phyloP scores from a whole-genome alignment of 2,329 filamentous ascomycete species.

The Lasiodiplodia hormozganensis region DNA sequence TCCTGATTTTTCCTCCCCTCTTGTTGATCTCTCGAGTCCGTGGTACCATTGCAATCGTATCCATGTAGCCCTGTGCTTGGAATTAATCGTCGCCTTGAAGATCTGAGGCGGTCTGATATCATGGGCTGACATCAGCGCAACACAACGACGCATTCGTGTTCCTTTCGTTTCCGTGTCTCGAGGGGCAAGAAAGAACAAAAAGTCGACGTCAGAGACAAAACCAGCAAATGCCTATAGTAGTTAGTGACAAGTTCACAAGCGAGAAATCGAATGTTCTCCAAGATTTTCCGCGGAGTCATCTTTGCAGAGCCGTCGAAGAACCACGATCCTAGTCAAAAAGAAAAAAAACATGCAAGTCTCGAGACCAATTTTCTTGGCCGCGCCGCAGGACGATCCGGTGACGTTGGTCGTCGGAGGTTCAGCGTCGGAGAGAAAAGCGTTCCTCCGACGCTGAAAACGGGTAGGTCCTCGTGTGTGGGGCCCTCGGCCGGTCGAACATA shows the following conservation, averaged over 20 bases:
- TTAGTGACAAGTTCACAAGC: neutral
- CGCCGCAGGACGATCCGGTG: neutral
- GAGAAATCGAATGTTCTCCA: neutral
- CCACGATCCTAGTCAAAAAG: neutral
- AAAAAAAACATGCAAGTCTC: neutral
- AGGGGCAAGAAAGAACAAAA: no score
- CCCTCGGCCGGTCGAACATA: constrained; percentile 17
- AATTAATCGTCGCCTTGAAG: no score
- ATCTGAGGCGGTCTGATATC: neutral
- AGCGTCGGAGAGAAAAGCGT: neutral
- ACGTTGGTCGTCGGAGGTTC: neutral
- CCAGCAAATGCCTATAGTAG: neutral
- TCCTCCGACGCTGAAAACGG: neutral
- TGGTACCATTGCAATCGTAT: no score
- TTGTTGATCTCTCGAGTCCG: no score
- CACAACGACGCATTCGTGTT: no score
- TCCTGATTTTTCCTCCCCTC: no score
- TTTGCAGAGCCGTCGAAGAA: neutral
- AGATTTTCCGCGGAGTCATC: neutral
- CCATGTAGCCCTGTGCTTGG: no score
- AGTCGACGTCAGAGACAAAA: neutral
- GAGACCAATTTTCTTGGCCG: neutral
- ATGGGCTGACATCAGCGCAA: neutral
- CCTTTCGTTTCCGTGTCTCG: no score
- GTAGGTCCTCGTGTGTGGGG: neutral